Percentiles rank a stretch among this genome's conserved stretches.
Evolutionary conservation across 441 rosid species (phyloP).

Genomic region (Populus trichocarpa): DNA sequence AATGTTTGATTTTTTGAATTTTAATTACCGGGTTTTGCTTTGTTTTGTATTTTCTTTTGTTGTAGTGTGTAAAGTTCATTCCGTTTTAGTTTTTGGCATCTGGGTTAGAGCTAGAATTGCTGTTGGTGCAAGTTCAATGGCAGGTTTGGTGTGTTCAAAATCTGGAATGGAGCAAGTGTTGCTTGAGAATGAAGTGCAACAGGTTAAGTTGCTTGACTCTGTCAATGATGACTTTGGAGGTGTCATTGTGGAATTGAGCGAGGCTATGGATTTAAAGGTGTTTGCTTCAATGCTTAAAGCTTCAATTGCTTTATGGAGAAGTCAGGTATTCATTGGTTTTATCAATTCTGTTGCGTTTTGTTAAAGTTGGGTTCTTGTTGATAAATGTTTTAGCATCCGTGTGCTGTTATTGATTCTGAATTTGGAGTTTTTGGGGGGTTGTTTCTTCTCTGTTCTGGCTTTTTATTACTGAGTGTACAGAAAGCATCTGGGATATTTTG

Average conservation of each 20-base stretch:
- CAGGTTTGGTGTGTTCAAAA: constrained; percentile 16
- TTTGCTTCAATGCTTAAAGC: constrained; percentile 57
- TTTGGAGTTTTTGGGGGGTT: background rate
- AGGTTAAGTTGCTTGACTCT: constrained; percentile 32
- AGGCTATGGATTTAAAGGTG: constrained; percentile 46
- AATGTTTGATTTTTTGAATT: background rate
- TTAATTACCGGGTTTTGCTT: background rate
- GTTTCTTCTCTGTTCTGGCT: background rate
- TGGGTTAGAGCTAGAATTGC: constrained; percentile 6
- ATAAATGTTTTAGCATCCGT: background rate
- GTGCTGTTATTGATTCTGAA: background rate
- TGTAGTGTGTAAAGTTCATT: background rate
- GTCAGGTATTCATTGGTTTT: constrained; percentile 41
- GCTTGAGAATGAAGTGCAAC: constrained; percentile 20
- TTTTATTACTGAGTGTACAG: background rate
- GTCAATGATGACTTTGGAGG: constrained; percentile 70
- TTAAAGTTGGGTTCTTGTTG: background rate
- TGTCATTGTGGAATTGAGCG: constrained; percentile 53
- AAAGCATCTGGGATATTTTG: background rate
- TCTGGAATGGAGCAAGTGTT: constrained; percentile 9
- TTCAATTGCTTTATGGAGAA: constrained; percentile 63
- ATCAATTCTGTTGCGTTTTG: background rate
- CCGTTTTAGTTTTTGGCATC: background rate
- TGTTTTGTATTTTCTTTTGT: background rate
- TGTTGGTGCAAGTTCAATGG: constrained; percentile 25